Conservation (phyloP, 352 stramenopile species). For the Globisporangium cylindrosporum region DNA sequence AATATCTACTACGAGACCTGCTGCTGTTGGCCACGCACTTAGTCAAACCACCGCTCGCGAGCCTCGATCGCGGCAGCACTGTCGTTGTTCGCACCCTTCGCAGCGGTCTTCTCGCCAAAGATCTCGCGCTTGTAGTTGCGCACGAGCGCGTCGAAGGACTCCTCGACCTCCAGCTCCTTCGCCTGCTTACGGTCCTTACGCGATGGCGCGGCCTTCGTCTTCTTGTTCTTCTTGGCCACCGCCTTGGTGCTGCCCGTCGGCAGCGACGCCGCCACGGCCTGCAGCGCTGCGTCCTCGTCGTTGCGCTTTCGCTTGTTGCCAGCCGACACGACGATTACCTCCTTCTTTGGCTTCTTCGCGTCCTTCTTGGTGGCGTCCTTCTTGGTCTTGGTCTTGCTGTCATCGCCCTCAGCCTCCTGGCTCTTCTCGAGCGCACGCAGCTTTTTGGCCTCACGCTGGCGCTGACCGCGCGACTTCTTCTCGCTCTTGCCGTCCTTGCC, state of each 20-base stretch:
- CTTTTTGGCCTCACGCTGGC: conserved; percentile 78
- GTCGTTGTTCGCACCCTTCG: conserved; percentile 4
- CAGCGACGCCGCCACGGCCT: conserved; percentile 17
- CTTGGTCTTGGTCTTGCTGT: conserved; percentile 18
- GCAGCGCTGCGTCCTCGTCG: conserved; percentile 19
- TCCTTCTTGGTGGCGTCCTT: conserved; percentile 17
- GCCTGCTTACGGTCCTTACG: conserved; percentile 70
- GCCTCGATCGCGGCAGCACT: conserved; percentile 8
- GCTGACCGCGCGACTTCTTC: conserved; percentile 73
- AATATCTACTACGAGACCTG: conserved; percentile 6
- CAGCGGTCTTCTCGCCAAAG: conserved; percentile 41
- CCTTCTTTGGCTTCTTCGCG: conserved; percentile 31
- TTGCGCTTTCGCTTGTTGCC: conserved; percentile 46
- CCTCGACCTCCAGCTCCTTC: conserved; percentile 50
- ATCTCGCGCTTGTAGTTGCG: conserved; percentile 84
- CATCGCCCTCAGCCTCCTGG: conserved; percentile 17
- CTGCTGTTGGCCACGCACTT: not conserved
- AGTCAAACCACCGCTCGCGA: conserved; percentile 73
- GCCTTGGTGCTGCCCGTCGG: not conserved
- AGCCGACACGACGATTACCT: conserved; percentile 21
- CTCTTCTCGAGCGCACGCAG: conserved; percentile 26
- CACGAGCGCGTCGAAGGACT: conserved; percentile 78
- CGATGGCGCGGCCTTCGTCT: conserved; percentile 41
- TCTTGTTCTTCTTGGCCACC: conserved; percentile 17
- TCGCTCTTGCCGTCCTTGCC: conserved; percentile 17